phyloP scores from a whole-genome alignment of 371 early-diverging fungal species.

The Rhizopus sp. region DNA sequence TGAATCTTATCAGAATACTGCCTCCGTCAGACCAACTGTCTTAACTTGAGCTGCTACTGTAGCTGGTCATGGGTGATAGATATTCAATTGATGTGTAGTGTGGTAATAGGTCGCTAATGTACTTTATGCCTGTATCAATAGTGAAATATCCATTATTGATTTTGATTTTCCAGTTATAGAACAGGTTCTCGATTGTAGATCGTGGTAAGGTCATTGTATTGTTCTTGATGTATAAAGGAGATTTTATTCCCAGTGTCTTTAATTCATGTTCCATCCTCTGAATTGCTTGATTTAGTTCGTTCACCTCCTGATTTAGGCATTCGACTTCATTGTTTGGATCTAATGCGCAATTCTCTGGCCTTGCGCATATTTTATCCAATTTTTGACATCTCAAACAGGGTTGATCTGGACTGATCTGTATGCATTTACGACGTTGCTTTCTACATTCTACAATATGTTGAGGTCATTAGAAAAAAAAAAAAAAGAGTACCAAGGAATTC shows the following conservation, averaged over 20 bases:
- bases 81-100: slow-evolving; percentile 5
- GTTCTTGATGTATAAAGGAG: background rate
- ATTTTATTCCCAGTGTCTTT: background rate
- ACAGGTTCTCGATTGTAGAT: slow-evolving; percentile 1
- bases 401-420: background rate
- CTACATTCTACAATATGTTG: slow-evolving; percentile 14
- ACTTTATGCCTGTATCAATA: slow-evolving; percentile 25
- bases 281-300: slow-evolving; percentile 6
- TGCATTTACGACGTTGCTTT: slow-evolving; percentile 20
- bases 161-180: slow-evolving; percentile 10
- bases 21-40: background rate
- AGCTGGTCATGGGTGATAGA: slow-evolving; percentile 3
- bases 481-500: background rate
- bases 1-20: background rate
- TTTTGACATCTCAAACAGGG: slow-evolving; percentile 13
- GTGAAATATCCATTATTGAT: slow-evolving; percentile 17
- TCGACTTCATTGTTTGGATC: background rate
- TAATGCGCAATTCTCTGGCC: background rate
- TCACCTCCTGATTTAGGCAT: background rate
- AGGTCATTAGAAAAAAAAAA: background rate
- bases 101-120: slow-evolving; percentile 12
- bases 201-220: too few species aligned
- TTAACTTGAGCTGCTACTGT: background rate
- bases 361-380: slow-evolving; percentile 12
- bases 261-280: slow-evolving; percentile 9